Evolutionary conservation across 2,329 filamentous ascomycete species (phyloP).

Genomic region (Colletotrichum eremochloae): DNA sequence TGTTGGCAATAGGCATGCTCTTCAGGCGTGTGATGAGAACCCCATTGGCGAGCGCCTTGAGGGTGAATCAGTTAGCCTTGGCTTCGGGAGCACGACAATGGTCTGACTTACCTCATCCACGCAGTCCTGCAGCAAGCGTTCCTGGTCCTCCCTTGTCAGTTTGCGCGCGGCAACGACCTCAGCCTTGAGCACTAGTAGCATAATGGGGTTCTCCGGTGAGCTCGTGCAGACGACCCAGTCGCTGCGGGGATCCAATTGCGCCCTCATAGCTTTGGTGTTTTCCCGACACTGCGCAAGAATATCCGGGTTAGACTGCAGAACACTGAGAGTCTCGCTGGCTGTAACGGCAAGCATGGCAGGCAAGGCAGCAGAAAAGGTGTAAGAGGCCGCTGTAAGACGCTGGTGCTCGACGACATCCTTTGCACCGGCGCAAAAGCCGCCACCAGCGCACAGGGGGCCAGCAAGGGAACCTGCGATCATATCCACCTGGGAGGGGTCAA

Average conservation of each 20-base stretch:
- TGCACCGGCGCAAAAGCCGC: constrained; percentile 94
- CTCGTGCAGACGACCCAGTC: constrained; percentile 93
- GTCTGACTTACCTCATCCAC: constrained; percentile 86
- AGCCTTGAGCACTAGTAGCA: constrained; percentile 86
- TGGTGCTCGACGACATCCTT: constrained; percentile 96
- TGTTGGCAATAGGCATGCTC: constrained; percentile 74
- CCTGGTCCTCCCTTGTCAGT: constrained; percentile 81
- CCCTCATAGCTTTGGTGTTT: constrained; percentile 86
- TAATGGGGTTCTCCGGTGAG: constrained; percentile 84
- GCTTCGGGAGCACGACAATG: neutral
- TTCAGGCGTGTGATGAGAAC: constrained; percentile 92
- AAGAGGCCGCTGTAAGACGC: constrained; percentile 90
- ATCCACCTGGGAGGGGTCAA: constrained; percentile 92
- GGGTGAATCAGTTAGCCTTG: constrained; percentile 1
- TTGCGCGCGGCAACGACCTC: constrained; percentile 81
- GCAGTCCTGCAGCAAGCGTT: constrained; percentile 86
- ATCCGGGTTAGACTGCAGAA: constrained; percentile 90
- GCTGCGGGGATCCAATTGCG: constrained; percentile 90
- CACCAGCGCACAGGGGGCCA: constrained; percentile 90
- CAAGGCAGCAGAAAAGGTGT: constrained; percentile 95
- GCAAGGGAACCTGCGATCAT: constrained; percentile 97
- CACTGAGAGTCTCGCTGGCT: constrained; percentile 87
- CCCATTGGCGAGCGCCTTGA: constrained; percentile 84
- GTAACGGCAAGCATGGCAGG: constrained; percentile 96
- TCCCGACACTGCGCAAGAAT: constrained; percentile 84